Evolutionary conservation across 2,329 filamentous ascomycete genomes (phyloP).

Genomic region (Orbilia quercus): DNA sequence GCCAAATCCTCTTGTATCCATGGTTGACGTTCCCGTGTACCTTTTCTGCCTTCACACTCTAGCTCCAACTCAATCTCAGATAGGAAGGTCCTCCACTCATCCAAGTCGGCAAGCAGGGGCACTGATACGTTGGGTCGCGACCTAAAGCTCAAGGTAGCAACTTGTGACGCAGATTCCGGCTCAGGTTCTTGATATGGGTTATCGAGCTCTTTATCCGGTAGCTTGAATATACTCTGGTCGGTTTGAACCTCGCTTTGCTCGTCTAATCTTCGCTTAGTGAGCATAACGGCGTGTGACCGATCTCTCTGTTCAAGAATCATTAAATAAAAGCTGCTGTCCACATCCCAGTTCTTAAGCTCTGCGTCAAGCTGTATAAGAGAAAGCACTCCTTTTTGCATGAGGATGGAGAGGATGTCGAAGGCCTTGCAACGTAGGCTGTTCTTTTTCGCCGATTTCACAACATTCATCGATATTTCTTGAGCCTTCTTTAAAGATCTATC

Average conservation of each 20-base stretch:
- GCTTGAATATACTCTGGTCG: slow-evolving; percentile 56
- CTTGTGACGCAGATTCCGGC: slow-evolving; percentile 50
- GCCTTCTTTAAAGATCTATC: slow-evolving; percentile 48
- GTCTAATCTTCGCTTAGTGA: slow-evolving; percentile 51
- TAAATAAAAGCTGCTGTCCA: slow-evolving; percentile 56
- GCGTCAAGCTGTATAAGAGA: slow-evolving; percentile 47
- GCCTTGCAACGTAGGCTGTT: slow-evolving; percentile 54
- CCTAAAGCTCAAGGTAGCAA: slow-evolving; percentile 57
- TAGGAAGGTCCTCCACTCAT: slow-evolving; percentile 57
- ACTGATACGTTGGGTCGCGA: slow-evolving; percentile 56
- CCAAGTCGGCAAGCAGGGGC: slow-evolving; percentile 56
- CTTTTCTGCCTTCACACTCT: slow-evolving; percentile 57
- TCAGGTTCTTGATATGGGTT: slow-evolving; percentile 51
- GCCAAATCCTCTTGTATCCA: slow-evolving; percentile 50
- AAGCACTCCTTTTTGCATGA: slow-evolving; percentile 54
- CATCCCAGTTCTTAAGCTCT: slow-evolving; percentile 49
- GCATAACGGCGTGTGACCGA: slow-evolving; percentile 48
- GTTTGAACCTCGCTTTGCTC: slow-evolving; percentile 56
- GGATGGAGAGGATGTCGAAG: slow-evolving; percentile 54
- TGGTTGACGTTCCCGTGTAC: slow-evolving; percentile 52
- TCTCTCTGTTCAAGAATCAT: slow-evolving; percentile 55
- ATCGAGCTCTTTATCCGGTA: slow-evolving; percentile 53
- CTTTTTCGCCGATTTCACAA: slow-evolving; percentile 51
- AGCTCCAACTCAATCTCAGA: slow-evolving; percentile 57
- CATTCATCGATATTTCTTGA: slow-evolving; percentile 54